phyloP scores from a whole-genome alignment of 305 asterid species.

The Ilex paraguariensis region DNA sequence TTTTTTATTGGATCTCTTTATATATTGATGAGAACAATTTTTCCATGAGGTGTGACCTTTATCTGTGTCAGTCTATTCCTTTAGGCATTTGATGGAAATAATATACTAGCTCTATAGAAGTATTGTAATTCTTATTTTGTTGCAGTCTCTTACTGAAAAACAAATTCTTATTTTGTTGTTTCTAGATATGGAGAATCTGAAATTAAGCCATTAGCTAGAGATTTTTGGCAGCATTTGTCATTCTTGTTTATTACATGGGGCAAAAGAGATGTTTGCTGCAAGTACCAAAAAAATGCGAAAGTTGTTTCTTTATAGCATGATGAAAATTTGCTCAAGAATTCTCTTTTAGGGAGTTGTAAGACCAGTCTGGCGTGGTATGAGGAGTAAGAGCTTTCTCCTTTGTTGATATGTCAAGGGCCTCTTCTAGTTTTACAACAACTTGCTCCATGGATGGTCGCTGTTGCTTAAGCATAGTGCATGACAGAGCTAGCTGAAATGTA shows the following conservation, averaged over 20 bases:
- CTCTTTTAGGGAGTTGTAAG: neutral
- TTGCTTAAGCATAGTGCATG: conserved; percentile 16
- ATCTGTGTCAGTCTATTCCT: too few relatives aligned
- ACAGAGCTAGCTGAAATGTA: conserved; percentile 17
- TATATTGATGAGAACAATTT: too few relatives aligned
- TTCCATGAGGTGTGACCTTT: too few relatives aligned
- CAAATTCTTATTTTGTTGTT: too few relatives aligned
- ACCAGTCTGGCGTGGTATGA: conserved; percentile 9
- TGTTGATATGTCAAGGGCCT: conserved; percentile 20
- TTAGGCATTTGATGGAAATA: too few relatives aligned
- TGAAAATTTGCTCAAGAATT: neutral
- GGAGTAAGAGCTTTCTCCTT: conserved; percentile 16
- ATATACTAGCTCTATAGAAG: too few relatives aligned
- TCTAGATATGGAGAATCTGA: neutral
- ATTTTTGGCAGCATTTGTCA: neutral
- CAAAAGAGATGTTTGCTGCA: neutral
- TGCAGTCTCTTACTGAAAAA: too few relatives aligned
- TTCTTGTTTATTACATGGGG: neutral
- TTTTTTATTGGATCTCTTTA: too few relatives aligned
- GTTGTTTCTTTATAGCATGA: neutral
- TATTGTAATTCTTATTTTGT: too few relatives aligned
- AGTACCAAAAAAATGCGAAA: neutral
- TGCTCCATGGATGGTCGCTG: conserved; percentile 18
- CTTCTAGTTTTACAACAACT: conserved; percentile 15
- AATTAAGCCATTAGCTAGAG: neutral